These are phyloP conservation scores for Didymella pomorum DNA, from an alignment of 2,329 filamentous ascomycete genomes.

Conservation along the genomic window DNA sequence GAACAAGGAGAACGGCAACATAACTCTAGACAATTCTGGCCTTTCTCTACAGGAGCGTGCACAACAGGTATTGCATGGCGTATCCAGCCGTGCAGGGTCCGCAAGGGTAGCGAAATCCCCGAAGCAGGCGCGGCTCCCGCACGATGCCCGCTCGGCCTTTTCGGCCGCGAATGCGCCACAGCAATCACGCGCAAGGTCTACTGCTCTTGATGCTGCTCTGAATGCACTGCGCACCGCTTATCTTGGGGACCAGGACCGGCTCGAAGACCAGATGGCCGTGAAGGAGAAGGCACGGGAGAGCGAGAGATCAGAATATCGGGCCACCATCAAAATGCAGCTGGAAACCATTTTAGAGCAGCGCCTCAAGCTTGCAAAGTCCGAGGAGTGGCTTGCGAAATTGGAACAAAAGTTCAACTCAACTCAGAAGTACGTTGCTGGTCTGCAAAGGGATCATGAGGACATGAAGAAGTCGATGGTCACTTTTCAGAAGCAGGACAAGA, in stretches of 20 bases:
- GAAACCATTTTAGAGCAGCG: slow-evolving; percentile 22
- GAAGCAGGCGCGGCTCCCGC: slow-evolving; percentile 11
- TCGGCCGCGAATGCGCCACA: neutral
- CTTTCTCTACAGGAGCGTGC: neutral
- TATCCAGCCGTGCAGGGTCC: neutral
- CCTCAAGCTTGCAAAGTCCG: slow-evolving; percentile 10
- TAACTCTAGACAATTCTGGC: no score
- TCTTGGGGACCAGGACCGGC: neutral
- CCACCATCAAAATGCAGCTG: slow-evolving; percentile 16
- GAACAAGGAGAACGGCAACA: neutral
- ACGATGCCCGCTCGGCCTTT: neutral
- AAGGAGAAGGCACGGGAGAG: slow-evolving; percentile 19
- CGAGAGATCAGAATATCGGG: slow-evolving; percentile 17
- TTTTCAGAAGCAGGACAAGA: slow-evolving; percentile 26
- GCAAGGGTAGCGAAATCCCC: slow-evolving; percentile 23
- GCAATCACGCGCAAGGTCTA: neutral
- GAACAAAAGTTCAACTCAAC: slow-evolving; percentile 28
- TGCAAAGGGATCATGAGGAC: slow-evolving; percentile 40
- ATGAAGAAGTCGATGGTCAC: slow-evolving; percentile 22
- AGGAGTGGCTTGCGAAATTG: slow-evolving; percentile 16
- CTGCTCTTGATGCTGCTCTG: neutral
- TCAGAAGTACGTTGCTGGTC: slow-evolving; percentile 38
- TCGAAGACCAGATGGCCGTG: neutral
- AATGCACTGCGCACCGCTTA: neutral
- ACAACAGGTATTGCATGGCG: slow-evolving; percentile 1